phyloP scores from a whole-genome alignment of 2,329 filamentous ascomycete species.

The Bipolaris sorokiniana region DNA sequence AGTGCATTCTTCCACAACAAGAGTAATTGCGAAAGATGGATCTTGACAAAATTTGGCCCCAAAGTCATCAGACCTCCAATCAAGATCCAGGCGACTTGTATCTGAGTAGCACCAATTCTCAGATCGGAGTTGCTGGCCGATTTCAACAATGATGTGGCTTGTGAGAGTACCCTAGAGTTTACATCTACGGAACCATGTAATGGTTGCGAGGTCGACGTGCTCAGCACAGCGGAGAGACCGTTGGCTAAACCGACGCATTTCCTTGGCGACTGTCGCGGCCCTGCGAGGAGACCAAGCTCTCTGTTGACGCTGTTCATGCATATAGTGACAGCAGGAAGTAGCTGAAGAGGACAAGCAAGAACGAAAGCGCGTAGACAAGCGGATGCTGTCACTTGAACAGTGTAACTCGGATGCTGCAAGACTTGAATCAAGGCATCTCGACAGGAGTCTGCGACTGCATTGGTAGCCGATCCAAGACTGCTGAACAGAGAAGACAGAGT shows the following conservation, averaged over 20 bases:
- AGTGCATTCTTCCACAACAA: slow-evolving; percentile 97
- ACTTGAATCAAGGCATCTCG: slow-evolving; percentile 89
- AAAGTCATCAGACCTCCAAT: slow-evolving; percentile 96
- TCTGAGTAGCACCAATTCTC: slow-evolving; percentile 88
- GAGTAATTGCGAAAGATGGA: slow-evolving; percentile 91
- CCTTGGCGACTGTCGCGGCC: slow-evolving; percentile 77
- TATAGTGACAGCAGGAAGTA: slow-evolving; percentile 88
- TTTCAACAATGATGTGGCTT: slow-evolving; percentile 91
- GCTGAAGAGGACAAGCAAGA: slow-evolving; percentile 87
- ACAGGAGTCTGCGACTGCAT: slow-evolving; percentile 78
- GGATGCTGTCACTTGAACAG: slow-evolving; percentile 89
- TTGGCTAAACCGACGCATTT: slow-evolving; percentile 91
- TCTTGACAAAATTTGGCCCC: slow-evolving; percentile 98
- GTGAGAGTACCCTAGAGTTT: slow-evolving; percentile 86
- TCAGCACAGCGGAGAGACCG: slow-evolving; percentile 87
- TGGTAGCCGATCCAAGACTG: slow-evolving; percentile 81
- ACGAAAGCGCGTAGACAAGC: slow-evolving; percentile 87
- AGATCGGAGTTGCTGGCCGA: slow-evolving; percentile 90
- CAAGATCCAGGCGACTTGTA: slow-evolving; percentile 96
- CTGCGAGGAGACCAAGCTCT: slow-evolving; percentile 78
- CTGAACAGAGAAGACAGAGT: slow-evolving; percentile 79
- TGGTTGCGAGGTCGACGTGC: slow-evolving; percentile 84
- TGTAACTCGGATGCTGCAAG: slow-evolving; percentile 92
- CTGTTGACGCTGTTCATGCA: slow-evolving; percentile 95
- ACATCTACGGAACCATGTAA: slow-evolving; percentile 95